Percentiles rank a stretch among this genome's conserved stretches.
These are phyloP conservation scores for Vaccinium corymbosum DNA, from an alignment of 148 eudicot species.

Conservation along the genomic window DNA sequence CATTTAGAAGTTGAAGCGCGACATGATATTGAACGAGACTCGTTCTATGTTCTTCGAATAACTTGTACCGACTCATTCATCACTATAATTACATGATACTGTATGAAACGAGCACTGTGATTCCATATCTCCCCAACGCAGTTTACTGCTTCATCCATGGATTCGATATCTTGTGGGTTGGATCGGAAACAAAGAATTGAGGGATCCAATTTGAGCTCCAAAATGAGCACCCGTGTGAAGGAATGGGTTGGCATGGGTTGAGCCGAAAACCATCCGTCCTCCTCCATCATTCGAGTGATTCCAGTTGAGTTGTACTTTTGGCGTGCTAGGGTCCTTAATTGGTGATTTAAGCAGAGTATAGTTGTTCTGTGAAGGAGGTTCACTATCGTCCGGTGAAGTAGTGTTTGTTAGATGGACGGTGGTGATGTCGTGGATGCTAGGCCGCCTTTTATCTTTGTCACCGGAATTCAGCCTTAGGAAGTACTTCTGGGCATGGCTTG, in stretches of 20 bases:
- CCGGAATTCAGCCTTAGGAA: conserved; percentile 67
- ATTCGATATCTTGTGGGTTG: conserved; percentile 29
- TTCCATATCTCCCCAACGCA: neutral
- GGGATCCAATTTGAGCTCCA: conserved; percentile 20
- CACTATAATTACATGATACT: neutral
- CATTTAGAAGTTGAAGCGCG: conserved; percentile 10
- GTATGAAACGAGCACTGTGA: neutral
- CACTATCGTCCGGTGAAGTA: neutral
- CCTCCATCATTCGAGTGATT: conserved; percentile 40
- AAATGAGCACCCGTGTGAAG: neutral
- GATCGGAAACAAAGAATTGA: conserved; percentile 24
- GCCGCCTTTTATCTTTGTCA: conserved; percentile 77
- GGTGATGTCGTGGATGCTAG: conserved; percentile 94
- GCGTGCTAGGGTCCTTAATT: conserved; percentile 19
- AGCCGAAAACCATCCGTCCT: conserved; percentile 35
- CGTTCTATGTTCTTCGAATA: neutral
- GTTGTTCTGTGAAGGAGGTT: conserved; percentile 13
- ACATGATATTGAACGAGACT: neutral
- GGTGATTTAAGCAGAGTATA: conserved; percentile 19
- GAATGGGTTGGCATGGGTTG: conserved; percentile 9
- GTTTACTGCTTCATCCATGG: conserved; percentile 11
- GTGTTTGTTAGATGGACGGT: conserved; percentile 42
- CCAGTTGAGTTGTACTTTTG: conserved; percentile 46
- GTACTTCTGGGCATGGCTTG: conserved; percentile 98
- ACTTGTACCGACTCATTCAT: neutral